phyloP scores from a whole-genome alignment of 257 asterid species.

The Solanum arcanum region DNA sequence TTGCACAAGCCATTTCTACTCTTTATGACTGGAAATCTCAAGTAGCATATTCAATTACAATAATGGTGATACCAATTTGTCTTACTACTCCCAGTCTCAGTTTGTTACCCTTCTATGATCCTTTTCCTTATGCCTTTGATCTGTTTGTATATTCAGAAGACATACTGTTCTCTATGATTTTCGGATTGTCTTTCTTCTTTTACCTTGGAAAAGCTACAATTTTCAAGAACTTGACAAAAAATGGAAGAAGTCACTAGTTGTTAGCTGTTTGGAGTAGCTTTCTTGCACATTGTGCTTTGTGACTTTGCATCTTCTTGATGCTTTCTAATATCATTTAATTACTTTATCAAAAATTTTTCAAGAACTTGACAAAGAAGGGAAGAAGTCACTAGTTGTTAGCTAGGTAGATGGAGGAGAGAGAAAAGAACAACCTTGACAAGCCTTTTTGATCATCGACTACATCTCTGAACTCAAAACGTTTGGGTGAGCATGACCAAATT shows the following conservation, averaged over 20 bases:
- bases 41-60: not conserved
- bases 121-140: not conserved
- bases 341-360: not conserved
- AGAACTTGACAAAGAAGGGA: not conserved
- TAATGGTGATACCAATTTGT: not conserved
- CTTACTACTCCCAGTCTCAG: not conserved
- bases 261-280: not conserved
- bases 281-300: too few relatives aligned
- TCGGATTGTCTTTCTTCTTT: not conserved
- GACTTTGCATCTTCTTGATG: too few relatives aligned
- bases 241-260: not conserved
- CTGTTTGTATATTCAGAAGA: not conserved
- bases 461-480: not conserved
- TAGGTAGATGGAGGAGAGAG: not conserved
- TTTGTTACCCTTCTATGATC: not conserved
- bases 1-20: not conserved
- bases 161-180: not conserved
- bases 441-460: not conserved
- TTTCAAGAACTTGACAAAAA: not conserved
- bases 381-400: not conserved
- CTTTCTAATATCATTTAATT: too few relatives aligned
- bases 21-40: not conserved
- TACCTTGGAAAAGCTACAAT: not conserved
- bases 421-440: not conserved
- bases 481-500: not conserved